Evolutionary conservation across 768 basidiomycete species (phyloP).

Genomic region (Lyophyllum shimeji): DNA sequence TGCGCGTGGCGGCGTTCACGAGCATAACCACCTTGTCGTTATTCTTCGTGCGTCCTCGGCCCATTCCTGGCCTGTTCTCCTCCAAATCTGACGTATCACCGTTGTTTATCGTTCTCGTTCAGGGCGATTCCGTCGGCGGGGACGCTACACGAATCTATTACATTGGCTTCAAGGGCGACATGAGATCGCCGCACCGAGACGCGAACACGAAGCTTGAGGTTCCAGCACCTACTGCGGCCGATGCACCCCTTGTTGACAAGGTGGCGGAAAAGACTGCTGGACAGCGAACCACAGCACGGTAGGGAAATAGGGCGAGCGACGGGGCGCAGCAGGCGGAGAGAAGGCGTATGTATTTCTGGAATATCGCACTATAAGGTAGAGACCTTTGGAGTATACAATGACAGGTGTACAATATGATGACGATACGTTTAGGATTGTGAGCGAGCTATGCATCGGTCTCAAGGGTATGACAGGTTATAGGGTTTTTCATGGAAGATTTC

Average conservation of each 20-base stretch:
- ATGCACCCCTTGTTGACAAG: constrained; percentile 64
- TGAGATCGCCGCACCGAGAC: constrained; percentile 52
- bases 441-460: not conserved
- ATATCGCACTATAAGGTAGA: not conserved
- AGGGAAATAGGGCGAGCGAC: not conserved
- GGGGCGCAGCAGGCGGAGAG: not conserved
- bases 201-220: constrained; percentile 66
- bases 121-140: constrained; percentile 70
- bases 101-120: not conserved
- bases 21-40: constrained; percentile 73
- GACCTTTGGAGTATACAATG: not conserved
- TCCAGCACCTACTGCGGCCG: constrained; percentile 78
- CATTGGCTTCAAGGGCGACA: constrained; percentile 82
- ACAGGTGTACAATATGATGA: not conserved
- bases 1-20: constrained; percentile 73
- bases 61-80: not conserved
- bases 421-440: not conserved
- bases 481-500: not conserved
- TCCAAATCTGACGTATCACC: not conserved
- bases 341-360: not conserved
- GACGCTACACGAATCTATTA: constrained; percentile 72
- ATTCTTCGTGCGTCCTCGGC: constrained; percentile 69
- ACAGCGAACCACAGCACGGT: constrained; percentile 65
- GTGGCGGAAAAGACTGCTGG: constrained; percentile 55
- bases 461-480: not conserved